A percentile compares a stretch with the other conserved stretches of the same genome.
Conservation (phyloP, 2,329 filamentous ascomycete genomes). For the Cordyceps sp. region DNA sequence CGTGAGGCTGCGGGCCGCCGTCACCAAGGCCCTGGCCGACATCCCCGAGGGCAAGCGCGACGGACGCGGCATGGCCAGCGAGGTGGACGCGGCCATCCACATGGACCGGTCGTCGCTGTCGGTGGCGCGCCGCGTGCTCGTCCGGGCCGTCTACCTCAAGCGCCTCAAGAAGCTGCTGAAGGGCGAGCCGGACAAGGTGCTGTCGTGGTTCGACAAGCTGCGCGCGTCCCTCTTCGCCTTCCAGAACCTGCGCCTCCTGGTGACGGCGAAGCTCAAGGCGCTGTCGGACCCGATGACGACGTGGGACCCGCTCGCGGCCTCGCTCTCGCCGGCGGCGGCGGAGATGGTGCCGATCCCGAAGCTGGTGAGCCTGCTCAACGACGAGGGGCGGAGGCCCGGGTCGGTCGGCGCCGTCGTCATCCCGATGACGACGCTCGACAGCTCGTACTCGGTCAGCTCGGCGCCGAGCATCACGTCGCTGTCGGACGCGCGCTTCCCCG, state of each 20-base stretch:
- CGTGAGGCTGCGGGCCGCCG: constrained; percentile 40
- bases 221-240: constrained; percentile 63
- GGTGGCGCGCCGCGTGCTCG: constrained; percentile 65
- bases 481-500: constrained; percentile 60
- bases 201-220: constrained; percentile 63
- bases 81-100: constrained; percentile 63
- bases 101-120: constrained; percentile 59
- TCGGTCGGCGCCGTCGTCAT: constrained; percentile 60
- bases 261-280: constrained; percentile 64
- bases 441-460: constrained; percentile 69
- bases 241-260: constrained; percentile 70
- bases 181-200: constrained; percentile 56
- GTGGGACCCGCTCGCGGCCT: constrained; percentile 44
- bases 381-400: constrained; percentile 60
- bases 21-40: constrained; percentile 76
- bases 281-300: constrained; percentile 59
- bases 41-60: constrained; percentile 85
- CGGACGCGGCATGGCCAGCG: constrained; percentile 50
- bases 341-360: constrained; percentile 55
- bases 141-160: constrained; percentile 77
- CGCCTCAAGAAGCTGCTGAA: constrained; percentile 67
- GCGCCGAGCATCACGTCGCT: constrained; percentile 60
- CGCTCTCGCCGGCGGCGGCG: constrained; percentile 16
- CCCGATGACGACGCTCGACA: constrained; percentile 84
- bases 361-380: constrained; percentile 53